These are phyloP conservation scores for Cystobasidium onofrii DNA, from an alignment of 768 basidiomycete genomes.

Conservation along the genomic window DNA sequence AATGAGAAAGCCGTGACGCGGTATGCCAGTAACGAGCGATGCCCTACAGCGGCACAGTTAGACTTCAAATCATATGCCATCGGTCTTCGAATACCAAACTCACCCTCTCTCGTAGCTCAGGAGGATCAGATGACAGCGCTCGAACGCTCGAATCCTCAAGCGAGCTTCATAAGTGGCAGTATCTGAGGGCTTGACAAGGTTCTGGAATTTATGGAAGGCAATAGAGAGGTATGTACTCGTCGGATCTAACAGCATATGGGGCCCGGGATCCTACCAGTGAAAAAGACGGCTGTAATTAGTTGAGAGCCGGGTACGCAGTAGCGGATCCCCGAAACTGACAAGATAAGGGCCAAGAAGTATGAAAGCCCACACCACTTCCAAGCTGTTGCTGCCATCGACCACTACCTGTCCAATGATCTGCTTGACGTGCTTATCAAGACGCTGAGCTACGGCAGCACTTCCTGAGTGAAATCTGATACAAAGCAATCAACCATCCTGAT, in stretches of 20 bases:
- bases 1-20: not conserved
- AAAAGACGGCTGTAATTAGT: too few relatives aligned
- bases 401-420: constrained; percentile 2
- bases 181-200: not conserved
- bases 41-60: not conserved
- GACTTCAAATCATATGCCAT: too few relatives aligned
- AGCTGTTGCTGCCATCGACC: not conserved
- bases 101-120: constrained; percentile 2
- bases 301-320: too few relatives aligned
- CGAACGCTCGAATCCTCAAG: not conserved
- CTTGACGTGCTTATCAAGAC: not conserved
- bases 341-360: not conserved
- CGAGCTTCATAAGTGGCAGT: not conserved
- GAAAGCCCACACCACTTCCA: not conserved
- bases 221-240: not conserved
- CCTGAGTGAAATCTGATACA: not conserved
- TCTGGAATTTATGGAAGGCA: constrained; percentile 1
- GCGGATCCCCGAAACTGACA: too few relatives aligned
- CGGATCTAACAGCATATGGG: not conserved
- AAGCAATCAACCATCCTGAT: not conserved
- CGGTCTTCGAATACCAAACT: too few relatives aligned
- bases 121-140: not conserved
- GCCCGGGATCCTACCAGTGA: not conserved
- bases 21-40: not conserved
- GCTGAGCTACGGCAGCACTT: not conserved